Evolutionary conservation across 2,329 filamentous ascomycete genomes (phyloP), one percentile per base, ranked within the genome.

Genomic region (Alternaria sp.): DNA sequence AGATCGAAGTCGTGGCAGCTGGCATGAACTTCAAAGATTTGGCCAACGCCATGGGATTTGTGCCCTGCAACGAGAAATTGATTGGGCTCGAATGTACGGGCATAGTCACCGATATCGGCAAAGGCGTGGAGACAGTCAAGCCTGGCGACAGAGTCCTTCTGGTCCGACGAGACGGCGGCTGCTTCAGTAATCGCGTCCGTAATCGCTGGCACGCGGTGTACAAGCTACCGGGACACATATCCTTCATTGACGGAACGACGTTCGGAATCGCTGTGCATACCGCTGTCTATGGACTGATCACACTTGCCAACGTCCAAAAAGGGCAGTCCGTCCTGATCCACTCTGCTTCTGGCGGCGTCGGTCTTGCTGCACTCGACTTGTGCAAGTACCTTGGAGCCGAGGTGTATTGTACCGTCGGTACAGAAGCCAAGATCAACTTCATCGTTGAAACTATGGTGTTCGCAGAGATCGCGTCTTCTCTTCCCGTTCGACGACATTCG

Each of bases 1-100:
- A 77, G 23, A 24, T 42, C 8, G 40, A 42, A 13, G 21, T 42
- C 24, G 21, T 42, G 21, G 40, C 40, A 23, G 21, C 40, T 4
- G 40, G 21, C 10, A 23, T 42, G 45, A 65, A 62, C 37, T 67
- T 48, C 54, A 56, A 58, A 26, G 61, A 66, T 40, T 23, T 67
- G 11, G 52, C 57, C 44, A 28, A 58, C 48, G 33, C 50, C 4
- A 60, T 66, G 61, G 77, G 77, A 4, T 72, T 77, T 39, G 51
- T 78, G 9, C 33, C 34, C 10, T 34, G 55, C 37, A 40, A 58
- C 23, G 56, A 67, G 26, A 34, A 52, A 2, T 37, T 54, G 17
- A n/a, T 67, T 1, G 65, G 63, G 13, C 49, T 51, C 13, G 65
- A 68, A 49, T 52, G 40, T 13, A 31, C 65, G 4, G 65, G 65